Percentiles rank a stretch among this genome's conserved stretches.
Conservation (phyloP, 129 eudicot species). For the Flaveria robusta region DNA sequence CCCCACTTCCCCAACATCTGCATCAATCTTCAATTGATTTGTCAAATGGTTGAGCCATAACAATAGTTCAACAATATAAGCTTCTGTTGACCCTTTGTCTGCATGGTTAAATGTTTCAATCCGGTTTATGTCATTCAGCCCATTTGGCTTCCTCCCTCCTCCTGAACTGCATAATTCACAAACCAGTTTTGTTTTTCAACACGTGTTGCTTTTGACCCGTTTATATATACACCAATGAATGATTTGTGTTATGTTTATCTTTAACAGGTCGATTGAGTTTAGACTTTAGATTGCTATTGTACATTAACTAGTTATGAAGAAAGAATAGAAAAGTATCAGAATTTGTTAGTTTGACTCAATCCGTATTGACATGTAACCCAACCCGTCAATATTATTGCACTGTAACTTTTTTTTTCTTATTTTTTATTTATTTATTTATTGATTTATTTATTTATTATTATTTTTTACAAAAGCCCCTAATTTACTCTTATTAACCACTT, state of each 20-base stretch:
- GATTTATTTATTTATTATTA: no score
- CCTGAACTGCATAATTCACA: conserved; percentile 58
- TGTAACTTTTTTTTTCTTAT: no score
- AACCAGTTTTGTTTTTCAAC: not conserved
- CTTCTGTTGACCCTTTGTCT: conserved; percentile 66
- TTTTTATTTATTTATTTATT: no score
- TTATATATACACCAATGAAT: not conserved
- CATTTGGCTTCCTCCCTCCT: conserved; percentile 50
- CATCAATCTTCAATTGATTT: conserved; percentile 40
- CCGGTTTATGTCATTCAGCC: conserved; percentile 43
- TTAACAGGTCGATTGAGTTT: not conserved
- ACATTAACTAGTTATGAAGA: no score
- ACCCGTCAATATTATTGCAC: not conserved
- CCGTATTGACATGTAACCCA: not conserved
- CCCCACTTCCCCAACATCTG: conserved; percentile 25
- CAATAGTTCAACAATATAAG: conserved; percentile 58
- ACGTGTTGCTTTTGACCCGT: not conserved
- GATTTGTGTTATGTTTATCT: not conserved
- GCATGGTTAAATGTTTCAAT: conserved; percentile 86
- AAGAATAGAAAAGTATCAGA: not conserved
- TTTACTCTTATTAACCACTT: no score
- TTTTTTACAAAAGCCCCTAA: no score
- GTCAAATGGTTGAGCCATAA: conserved; percentile 72
- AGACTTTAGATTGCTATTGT: no score
- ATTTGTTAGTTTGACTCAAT: not conserved